Evolutionary conservation across 176 grass and related monocot genomes (phyloP).

Genomic region (Carex cristatella): DNA sequence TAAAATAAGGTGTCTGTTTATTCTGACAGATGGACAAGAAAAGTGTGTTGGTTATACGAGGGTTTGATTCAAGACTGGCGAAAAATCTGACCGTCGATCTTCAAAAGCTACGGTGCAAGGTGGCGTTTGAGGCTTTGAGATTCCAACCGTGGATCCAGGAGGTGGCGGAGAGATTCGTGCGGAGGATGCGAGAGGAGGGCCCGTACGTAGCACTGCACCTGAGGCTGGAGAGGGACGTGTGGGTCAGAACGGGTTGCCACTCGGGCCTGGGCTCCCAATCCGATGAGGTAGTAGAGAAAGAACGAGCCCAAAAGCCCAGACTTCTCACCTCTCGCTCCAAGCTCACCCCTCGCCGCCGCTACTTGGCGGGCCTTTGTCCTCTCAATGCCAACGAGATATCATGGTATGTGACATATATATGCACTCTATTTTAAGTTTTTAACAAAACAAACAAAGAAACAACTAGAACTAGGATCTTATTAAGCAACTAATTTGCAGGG

Average conservation of each 20-base stretch:
- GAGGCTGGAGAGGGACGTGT: constrained; percentile 41
- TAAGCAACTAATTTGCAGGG: background rate
- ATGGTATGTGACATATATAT: background rate
- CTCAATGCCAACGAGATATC: constrained; percentile 36
- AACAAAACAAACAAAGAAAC: too few relatives aligned
- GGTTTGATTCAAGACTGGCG: constrained; percentile 35
- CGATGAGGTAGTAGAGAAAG: background rate
- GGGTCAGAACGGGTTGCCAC: constrained; percentile 38
- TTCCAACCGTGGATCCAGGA: constrained; percentile 35
- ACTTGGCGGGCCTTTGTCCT: constrained; percentile 34
- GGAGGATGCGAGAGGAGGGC: constrained; percentile 35
- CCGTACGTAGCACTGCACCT: constrained; percentile 40
- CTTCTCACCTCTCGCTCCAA: constrained; percentile 34
- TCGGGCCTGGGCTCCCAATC: constrained; percentile 18
- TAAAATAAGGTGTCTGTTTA: too few relatives aligned
- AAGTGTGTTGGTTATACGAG: constrained; percentile 28
- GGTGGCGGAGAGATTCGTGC: constrained; percentile 14
- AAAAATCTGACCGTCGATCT: constrained; percentile 33
- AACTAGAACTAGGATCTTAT: too few relatives aligned
- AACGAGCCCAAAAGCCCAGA: constrained; percentile 10
- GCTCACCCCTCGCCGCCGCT: constrained; percentile 16
- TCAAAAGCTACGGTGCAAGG: constrained; percentile 46
- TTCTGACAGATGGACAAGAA: constrained; percentile 25
- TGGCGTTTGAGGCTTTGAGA: constrained; percentile 35
- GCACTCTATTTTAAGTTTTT: too few relatives aligned